Base-by-base conservation (phyloP, 306 rosid genomes). In the Corylus americana region DNA sequence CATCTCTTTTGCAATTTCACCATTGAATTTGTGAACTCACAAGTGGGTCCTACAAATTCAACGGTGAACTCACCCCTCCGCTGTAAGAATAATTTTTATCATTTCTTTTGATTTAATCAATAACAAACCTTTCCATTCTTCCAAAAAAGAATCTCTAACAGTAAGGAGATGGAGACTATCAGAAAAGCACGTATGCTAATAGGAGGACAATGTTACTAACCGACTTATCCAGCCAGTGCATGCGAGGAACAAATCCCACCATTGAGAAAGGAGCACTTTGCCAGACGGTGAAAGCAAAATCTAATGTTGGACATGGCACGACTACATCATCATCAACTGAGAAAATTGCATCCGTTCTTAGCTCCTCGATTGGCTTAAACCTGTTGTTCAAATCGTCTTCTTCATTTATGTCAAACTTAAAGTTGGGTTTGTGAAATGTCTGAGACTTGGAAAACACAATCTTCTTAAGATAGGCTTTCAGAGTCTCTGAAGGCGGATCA, bases 171-270 rank as follows among this genome's bases (percentile, higher is more conserved):
- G 58, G 53, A 48, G 22, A 61, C 7, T 61, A 61, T 37, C 7
- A 69, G 48, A 74, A n/a, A 48, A 42, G 78, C n/a, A 37, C 29
- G 78, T 16, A 74, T 39, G 22, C 44, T 31, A 11, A 69, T n/a
- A 80, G 4, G 73, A 5, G 31, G 53, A 62, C 9, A 70, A 58
- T 51, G 20, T 66, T 64, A 58, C 91, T 50, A 70, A 85, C 94
- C 89, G 80, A 80, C 59, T 70, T 82, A 71, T 90, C 88, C 70
- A 85, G 81, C 92, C 85, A 87, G 77, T 88, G 91, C 86, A 80
- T 87, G 45, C 87, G 88, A 78, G 92, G 91, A 78, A 85, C 87
- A 83, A 88, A 88, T 71, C 94, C 94, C 75, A 87, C 92, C 92
- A 88, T 83, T 4, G 88, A 68, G 54, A 31, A 77, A 3, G 87